These are phyloP conservation scores for Immersiella caudata DNA, from an alignment of 495 filamentous ascomycete genomes.

Conservation along the genomic window DNA sequence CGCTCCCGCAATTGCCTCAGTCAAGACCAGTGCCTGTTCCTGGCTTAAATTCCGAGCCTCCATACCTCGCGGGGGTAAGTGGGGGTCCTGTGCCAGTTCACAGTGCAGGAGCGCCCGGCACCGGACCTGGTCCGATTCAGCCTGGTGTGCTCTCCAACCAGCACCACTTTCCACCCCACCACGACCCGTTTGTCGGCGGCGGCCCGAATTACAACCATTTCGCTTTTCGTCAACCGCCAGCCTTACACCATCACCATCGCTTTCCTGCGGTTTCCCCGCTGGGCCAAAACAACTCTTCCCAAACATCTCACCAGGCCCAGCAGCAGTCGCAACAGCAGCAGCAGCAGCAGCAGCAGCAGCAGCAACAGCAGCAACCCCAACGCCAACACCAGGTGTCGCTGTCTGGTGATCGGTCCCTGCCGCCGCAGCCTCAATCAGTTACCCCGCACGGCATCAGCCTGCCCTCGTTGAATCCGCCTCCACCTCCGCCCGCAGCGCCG, in stretches of 20 bases:
- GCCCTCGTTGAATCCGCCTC: conserved; percentile 1
- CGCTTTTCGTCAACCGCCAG: background rate
- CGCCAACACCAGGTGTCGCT: background rate
- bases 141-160: conserved; percentile 3
- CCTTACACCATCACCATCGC: background rate
- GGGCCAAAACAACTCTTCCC: background rate
- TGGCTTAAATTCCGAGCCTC: background rate
- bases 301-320: background rate
- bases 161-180: conserved; percentile 10
- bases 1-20: background rate
- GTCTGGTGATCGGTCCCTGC: background rate
- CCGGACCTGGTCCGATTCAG: conserved; percentile 12
- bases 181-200: background rate
- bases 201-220: background rate
- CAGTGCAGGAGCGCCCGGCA: conserved; percentile 15
- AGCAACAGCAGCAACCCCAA: background rate
- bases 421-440: background rate
- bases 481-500: conserved; percentile 2
- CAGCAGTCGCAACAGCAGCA: conserved; percentile 12
- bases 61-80: conserved; percentile 9
- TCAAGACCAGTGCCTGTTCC: background rate
- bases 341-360: background rate
- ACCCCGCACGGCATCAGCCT: conserved; percentile 11
- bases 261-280: background rate
- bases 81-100: conserved; percentile 5